A percentile compares a stretch with the other conserved stretches of the same genome.
Conservation (phyloP, 192 early-diverging fungal genomes). For the Pilobolus umbonatus region DNA sequence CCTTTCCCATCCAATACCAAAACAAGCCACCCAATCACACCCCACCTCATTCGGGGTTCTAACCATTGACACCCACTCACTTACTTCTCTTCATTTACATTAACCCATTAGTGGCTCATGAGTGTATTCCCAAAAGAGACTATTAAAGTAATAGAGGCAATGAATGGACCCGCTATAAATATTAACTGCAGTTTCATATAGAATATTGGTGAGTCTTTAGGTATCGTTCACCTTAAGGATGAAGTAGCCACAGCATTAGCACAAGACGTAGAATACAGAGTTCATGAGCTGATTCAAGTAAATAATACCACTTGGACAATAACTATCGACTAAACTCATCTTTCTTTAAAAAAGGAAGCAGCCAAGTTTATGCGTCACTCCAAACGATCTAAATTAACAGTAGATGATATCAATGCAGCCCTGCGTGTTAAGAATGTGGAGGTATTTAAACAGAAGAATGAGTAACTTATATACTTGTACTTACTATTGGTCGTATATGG, state of each 20-base stretch:
- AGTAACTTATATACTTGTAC: too few species aligned
- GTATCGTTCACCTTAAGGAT: slow-evolving; percentile 80
- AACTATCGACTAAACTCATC: not conserved
- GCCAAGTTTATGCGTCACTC: slow-evolving; percentile 97
- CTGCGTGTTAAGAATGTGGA: slow-evolving; percentile 90
- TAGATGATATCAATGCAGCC: slow-evolving; percentile 89
- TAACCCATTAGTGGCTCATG: slow-evolving; percentile 16
- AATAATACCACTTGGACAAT: not conserved
- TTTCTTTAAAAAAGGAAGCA: slow-evolving; percentile 60
- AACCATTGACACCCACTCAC: too few species aligned
- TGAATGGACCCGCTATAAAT: not conserved
- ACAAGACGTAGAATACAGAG: slow-evolving; percentile 92
- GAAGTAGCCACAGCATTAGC: slow-evolving; percentile 78
- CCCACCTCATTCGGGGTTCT: too few species aligned
- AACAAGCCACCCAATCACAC: too few species aligned
- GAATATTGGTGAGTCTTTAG: slow-evolving; percentile 81
- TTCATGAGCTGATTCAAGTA: slow-evolving; percentile 87
- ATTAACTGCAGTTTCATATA: slow-evolving; percentile 22
- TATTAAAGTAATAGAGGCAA: slow-evolving; percentile 37
- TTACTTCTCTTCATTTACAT: not conserved
- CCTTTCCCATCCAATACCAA: too few species aligned
- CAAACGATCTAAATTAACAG: slow-evolving; percentile 71
- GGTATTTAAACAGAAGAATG: slow-evolving; percentile 35
- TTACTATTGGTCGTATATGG: not conserved
- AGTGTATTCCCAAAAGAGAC: slow-evolving; percentile 55